Conservation (phyloP, 805 yeast genomes). For the Wickerhamomyces kurtzmanii region DNA sequence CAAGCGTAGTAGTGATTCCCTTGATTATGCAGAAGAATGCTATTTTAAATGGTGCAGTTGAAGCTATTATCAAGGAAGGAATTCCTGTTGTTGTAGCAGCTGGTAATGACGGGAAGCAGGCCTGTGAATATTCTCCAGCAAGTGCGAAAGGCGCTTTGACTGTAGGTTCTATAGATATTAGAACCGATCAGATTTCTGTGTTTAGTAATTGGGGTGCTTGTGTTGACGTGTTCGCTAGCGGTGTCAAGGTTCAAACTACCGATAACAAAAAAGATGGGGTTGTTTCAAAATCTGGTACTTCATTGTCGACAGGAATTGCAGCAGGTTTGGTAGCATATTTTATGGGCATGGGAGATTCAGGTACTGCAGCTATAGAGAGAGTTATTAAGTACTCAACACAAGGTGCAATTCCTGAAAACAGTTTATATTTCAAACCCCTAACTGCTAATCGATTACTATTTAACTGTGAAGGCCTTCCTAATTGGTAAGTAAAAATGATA, state of each 20-base stretch:
- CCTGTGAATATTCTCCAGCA: conserved; percentile 38
- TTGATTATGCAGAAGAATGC: conserved; percentile 25
- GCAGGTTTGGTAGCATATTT: conserved; percentile 35
- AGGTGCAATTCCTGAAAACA: conserved; percentile 36
- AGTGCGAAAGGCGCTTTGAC: conserved; percentile 53
- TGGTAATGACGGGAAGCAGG: conserved; percentile 33
- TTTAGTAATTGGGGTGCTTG: conserved; percentile 40
- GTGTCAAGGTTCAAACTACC: conserved; percentile 33
- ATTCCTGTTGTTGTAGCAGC: conserved; percentile 39
- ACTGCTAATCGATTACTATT: conserved; percentile 52
- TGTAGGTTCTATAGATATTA: conserved; percentile 81
- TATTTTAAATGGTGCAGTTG: conserved; percentile 33
- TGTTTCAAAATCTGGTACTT: conserved; percentile 34
- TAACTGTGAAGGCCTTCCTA: conserved; percentile 23
- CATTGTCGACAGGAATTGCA: conserved; percentile 35
- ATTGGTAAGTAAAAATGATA: conserved; percentile 11
- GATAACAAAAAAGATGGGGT: conserved; percentile 20
- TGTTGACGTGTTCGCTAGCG: conserved; percentile 42
- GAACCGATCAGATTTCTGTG: conserved; percentile 46
- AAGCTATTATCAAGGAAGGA: conserved; percentile 29
- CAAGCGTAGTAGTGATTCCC: conserved; percentile 28
- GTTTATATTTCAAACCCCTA: conserved; percentile 34
- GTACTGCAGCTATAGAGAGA: conserved; percentile 23
- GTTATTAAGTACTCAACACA: conserved; percentile 35
- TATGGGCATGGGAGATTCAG: conserved; percentile 29